These are phyloP conservation scores for Aphanomyces euteiches DNA, from an alignment of 352 stramenopile genomes.

Conservation along the genomic window DNA sequence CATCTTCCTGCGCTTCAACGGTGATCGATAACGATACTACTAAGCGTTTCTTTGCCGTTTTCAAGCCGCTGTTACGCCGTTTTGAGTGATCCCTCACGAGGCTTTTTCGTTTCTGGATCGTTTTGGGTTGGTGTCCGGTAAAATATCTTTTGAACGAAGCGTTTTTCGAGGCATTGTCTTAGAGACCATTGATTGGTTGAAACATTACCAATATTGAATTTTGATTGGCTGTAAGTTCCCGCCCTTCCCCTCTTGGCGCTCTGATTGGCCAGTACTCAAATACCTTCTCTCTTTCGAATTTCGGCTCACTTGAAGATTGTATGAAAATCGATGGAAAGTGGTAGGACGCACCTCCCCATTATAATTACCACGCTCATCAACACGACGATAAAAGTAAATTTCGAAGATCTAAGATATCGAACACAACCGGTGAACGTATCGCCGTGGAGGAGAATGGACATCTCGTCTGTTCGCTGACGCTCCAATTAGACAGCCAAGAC, in stretches of 20 bases:
- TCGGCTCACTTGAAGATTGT: conserved; percentile 24
- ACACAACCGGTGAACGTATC: neutral
- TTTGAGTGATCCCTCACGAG: conserved; percentile 22
- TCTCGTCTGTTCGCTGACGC: no score
- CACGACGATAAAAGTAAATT: neutral
- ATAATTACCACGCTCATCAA: neutral
- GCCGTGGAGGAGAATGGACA: no score
- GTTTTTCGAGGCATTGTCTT: conserved; percentile 8
- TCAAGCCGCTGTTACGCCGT: conserved; percentile 21
- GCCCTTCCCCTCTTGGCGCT: neutral
- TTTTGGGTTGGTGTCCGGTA: conserved; percentile 18
- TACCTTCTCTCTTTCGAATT: conserved; percentile 31
- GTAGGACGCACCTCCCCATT: neutral
- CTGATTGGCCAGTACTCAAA: conserved; percentile 6
- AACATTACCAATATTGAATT: neutral
- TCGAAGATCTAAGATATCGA: conserved; percentile 12
- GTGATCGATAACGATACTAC: conserved; percentile 6
- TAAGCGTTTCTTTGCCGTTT: conserved; percentile 25
- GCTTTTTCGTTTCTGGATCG: conserved; percentile 31
- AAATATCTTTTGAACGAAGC: conserved; percentile 19
- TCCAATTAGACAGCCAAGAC: no score
- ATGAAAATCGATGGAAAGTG: conserved; percentile 2
- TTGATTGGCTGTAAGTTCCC: neutral
- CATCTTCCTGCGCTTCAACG: conserved; percentile 12
- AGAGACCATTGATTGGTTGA: conserved; percentile 14